These are phyloP conservation scores for Fusarium albidum DNA, from an alignment of 2,329 filamentous ascomycete species.

Conservation along the genomic window DNA sequence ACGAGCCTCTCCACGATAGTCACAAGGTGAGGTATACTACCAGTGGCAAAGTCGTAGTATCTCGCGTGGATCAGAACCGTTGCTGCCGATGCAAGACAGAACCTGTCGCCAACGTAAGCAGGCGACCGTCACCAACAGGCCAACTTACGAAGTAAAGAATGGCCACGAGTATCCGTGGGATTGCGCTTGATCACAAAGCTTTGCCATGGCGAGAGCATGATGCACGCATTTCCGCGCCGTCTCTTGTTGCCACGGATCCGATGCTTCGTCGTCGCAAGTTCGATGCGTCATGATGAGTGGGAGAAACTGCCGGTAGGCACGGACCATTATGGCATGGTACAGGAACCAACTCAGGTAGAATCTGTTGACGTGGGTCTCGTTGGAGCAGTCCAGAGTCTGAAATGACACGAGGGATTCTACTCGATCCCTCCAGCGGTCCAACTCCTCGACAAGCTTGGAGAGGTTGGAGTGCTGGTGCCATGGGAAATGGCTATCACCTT, in stretches of 20 bases:
- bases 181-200: constrained; percentile 9
- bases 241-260: constrained; percentile 25
- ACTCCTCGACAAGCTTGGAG: constrained; percentile 4
- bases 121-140: neutral
- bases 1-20: constrained; percentile 11
- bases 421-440: constrained; percentile 4
- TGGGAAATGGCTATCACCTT: constrained; percentile 26
- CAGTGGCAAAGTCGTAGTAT: constrained; percentile 6
- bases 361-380: constrained; percentile 9
- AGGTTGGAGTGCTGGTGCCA: constrained; percentile 24
- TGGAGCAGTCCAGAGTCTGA: constrained; percentile 12
- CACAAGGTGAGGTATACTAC: neutral
- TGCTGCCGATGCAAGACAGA: constrained; percentile 18
- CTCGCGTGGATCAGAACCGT: constrained; percentile 21
- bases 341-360: constrained; percentile 23
- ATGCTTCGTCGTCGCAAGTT: constrained; percentile 1
- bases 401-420: neutral
- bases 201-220: constrained; percentile 6
- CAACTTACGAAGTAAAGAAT: constrained; percentile 17
- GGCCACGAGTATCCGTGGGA: constrained; percentile 23
- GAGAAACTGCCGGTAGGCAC: constrained; percentile 25
- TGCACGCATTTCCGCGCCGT: constrained; percentile 16
- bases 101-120: constrained; percentile 1
- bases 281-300: constrained; percentile 7
- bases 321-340: constrained; percentile 14